Conservation (phyloP, 2,329 filamentous ascomycete genomes). For the Colletotrichum falcatum region DNA sequence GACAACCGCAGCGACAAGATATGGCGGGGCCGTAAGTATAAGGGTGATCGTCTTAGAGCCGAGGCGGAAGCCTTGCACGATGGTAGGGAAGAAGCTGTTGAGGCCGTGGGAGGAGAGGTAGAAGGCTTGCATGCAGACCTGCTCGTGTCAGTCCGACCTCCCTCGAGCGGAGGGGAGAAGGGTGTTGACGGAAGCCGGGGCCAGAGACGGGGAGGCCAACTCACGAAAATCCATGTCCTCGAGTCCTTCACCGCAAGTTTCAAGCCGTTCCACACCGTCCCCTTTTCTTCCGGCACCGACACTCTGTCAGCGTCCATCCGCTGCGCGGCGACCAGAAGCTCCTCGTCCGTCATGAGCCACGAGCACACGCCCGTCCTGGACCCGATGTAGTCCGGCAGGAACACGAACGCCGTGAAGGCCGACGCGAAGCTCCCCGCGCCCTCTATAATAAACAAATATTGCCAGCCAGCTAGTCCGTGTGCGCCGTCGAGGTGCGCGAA, state of each 20-base stretch:
- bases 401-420: slow-evolving; percentile 42
- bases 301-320: slow-evolving; percentile 43
- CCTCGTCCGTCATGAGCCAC: slow-evolving; percentile 35
- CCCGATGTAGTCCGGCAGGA: slow-evolving; percentile 45
- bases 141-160: background rate
- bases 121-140: slow-evolving; percentile 42
- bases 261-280: slow-evolving; percentile 42
- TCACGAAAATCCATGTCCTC: slow-evolving; percentile 45
- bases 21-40: slow-evolving; percentile 48
- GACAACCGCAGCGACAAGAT: slow-evolving; percentile 42
- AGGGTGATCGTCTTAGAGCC: slow-evolving; percentile 48
- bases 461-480: slow-evolving; percentile 70
- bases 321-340: slow-evolving; percentile 41
- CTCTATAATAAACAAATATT: slow-evolving; percentile 76
- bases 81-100: slow-evolving; percentile 46
- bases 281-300: slow-evolving; percentile 39
- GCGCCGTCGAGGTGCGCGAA: slow-evolving; percentile 59
- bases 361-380: slow-evolving; percentile 37
- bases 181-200: background rate
- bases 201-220: background rate
- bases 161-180: too few species aligned
- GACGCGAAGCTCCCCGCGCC: slow-evolving; percentile 56
- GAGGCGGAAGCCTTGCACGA: slow-evolving; percentile 50
- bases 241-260: slow-evolving; percentile 43
- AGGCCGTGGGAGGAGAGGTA: slow-evolving; percentile 45